These are phyloP conservation scores for Phytophthora macrochlamydospora DNA, from an alignment of 352 stramenopile genomes.

Conservation along the genomic window DNA sequence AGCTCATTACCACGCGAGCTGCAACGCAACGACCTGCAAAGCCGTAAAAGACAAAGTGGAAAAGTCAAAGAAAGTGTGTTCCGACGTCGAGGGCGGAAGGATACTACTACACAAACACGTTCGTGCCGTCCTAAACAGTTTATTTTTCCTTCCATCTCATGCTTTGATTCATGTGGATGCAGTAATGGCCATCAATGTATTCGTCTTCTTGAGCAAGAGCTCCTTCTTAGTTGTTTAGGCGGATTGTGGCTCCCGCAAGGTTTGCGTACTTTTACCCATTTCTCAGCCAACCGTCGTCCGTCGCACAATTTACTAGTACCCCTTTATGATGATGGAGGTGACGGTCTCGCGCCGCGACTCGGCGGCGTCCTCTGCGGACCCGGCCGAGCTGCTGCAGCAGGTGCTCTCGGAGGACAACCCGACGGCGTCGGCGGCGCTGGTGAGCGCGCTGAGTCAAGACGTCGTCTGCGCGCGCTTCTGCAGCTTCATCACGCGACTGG, in stretches of 20 bases:
- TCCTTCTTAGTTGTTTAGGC: too few relatives aligned
- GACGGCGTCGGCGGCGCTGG: constrained; percentile 55
- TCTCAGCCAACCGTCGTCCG: not conserved
- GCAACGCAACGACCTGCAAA: not conserved
- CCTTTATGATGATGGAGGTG: constrained; percentile 21
- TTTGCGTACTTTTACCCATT: not conserved
- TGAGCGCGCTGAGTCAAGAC: constrained; percentile 71
- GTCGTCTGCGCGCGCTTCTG: constrained; percentile 60
- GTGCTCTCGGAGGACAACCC: constrained; percentile 61
- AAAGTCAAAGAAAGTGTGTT: not conserved
- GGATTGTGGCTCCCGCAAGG: too few relatives aligned
- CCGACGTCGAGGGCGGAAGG: too few relatives aligned
- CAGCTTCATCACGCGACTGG: constrained; percentile 67
- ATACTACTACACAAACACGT: constrained; percentile 6
- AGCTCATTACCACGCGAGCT: not conserved
- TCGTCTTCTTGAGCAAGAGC: too few relatives aligned
- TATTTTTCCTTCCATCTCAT: too few relatives aligned
- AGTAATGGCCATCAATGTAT: too few relatives aligned
- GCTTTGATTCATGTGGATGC: too few relatives aligned
- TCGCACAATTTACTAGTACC: not conserved
- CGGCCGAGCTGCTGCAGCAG: constrained; percentile 43
- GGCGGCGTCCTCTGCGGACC: constrained; percentile 16
- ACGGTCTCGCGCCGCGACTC: constrained; percentile 41
- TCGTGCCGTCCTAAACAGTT: too few relatives aligned
- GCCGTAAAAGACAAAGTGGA: not conserved